Conservation (phyloP, 805 yeast genomes). For the Peterozyma xylosa region DNA sequence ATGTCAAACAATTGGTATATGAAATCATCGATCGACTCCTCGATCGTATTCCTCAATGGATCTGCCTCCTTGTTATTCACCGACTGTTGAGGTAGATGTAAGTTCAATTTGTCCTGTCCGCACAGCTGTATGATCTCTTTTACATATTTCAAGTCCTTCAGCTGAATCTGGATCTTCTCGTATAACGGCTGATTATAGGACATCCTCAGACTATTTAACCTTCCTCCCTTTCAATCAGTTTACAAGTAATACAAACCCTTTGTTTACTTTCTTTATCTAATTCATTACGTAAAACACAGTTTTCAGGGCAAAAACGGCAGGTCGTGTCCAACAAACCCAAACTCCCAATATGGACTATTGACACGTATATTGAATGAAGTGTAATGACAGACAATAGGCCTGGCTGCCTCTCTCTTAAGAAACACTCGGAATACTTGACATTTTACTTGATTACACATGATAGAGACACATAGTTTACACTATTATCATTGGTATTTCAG, state of each 20-base stretch:
- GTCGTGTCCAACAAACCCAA: too few relatives aligned
- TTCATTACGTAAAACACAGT: too few relatives aligned
- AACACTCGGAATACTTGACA: too few relatives aligned
- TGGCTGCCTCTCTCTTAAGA: too few relatives aligned
- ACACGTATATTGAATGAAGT: too few relatives aligned
- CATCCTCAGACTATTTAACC: background rate
- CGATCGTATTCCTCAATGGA: slow-evolving; percentile 37
- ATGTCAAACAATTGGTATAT: slow-evolving; percentile 48
- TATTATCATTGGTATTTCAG: too few relatives aligned
- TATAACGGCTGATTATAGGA: slow-evolving; percentile 18
- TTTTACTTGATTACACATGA: too few relatives aligned
- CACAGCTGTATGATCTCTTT: slow-evolving; percentile 34
- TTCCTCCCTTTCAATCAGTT: too few relatives aligned
- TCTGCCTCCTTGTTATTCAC: slow-evolving; percentile 28
- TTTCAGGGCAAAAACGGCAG: too few relatives aligned
- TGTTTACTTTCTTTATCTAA: background rate
- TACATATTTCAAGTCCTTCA: slow-evolving; percentile 45
- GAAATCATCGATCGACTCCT: slow-evolving; percentile 33
- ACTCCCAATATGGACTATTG: too few relatives aligned
- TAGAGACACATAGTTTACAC: too few relatives aligned
- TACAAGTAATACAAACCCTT: background rate
- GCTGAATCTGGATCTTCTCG: slow-evolving; percentile 38
- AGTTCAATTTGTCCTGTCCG: slow-evolving; percentile 36
- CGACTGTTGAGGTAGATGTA: slow-evolving; percentile 33
- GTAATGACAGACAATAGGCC: too few relatives aligned